These are phyloP conservation scores for Aspergillus novofumigatus DNA, from an alignment of 2,329 filamentous ascomycete genomes.

Conservation along the genomic window DNA sequence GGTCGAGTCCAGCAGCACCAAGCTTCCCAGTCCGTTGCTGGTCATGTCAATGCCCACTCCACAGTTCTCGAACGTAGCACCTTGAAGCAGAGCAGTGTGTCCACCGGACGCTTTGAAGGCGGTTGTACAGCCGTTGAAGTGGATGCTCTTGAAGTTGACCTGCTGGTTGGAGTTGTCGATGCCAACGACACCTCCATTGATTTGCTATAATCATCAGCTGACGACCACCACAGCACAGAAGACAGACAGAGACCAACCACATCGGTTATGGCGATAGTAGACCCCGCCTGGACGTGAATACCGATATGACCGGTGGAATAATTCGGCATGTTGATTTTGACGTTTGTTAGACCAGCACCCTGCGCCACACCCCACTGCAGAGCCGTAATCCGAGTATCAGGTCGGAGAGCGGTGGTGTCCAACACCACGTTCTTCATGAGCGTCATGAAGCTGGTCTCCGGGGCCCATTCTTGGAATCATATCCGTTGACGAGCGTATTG, in stretches of 20 bases:
- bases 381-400: constrained; percentile 18
- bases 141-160: constrained; percentile 44
- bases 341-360: constrained; percentile 29
- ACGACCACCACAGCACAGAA: neutral
- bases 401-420: constrained; percentile 23
- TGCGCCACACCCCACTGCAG: constrained; percentile 35
- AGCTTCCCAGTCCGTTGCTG: constrained; percentile 20
- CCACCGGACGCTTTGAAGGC: constrained; percentile 40
- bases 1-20: constrained; percentile 27
- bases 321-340: constrained; percentile 30
- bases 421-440: constrained; percentile 30
- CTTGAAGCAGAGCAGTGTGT: constrained; percentile 24
- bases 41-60: constrained; percentile 28
- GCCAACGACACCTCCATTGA: constrained; percentile 26
- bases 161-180: constrained; percentile 30
- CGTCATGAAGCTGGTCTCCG: constrained; percentile 30
- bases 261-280: constrained; percentile 24
- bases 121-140: constrained; percentile 58
- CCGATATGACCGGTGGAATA: constrained; percentile 25
- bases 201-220: constrained; percentile 8
- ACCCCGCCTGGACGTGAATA: constrained; percentile 21
- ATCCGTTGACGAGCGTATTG: constrained; percentile 27
- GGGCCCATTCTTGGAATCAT: constrained; percentile 19
- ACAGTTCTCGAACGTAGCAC: constrained; percentile 24
- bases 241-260: constrained; percentile 16